phyloP scores from a whole-genome alignment of 1,284 basidiomycete genomes.

The Melampsora americana region DNA sequence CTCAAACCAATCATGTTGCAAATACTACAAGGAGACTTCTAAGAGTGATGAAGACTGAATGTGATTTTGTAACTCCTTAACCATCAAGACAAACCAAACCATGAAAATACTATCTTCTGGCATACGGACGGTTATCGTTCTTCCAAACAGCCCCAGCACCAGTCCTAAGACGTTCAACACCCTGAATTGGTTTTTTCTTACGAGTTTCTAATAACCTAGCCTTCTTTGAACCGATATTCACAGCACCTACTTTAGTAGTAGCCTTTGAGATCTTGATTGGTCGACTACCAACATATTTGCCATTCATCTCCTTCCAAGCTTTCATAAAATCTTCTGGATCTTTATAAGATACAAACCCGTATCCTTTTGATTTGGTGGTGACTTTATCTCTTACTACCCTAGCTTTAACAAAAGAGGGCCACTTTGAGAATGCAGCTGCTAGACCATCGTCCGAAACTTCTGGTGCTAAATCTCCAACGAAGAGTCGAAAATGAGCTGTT shows the following conservation, averaged over 20 bases:
- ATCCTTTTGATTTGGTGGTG: slow-evolving; percentile 72
- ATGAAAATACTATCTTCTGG: slow-evolving; percentile 24
- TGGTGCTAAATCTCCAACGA: slow-evolving; percentile 96
- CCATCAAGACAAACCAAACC: no score
- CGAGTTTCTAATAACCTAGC: slow-evolving; percentile 55
- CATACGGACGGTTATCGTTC: slow-evolving; percentile 44
- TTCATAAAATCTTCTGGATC: slow-evolving; percentile 97
- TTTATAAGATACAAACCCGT: slow-evolving; percentile 94
- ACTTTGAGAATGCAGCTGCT: slow-evolving; percentile 81
- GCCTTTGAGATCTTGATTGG: slow-evolving; percentile 88
- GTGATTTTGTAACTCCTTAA: no score
- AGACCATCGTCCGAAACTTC: slow-evolving; percentile 95
- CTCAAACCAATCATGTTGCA: no score
- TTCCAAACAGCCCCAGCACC: slow-evolving; percentile 45
- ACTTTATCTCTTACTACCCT: slow-evolving; percentile 88
- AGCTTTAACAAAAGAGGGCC: slow-evolving; percentile 86
- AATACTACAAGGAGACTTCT: no score
- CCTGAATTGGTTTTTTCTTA: slow-evolving; percentile 44
- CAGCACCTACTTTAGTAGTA: slow-evolving; percentile 73
- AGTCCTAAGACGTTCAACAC: slow-evolving; percentile 42
- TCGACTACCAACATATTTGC: slow-evolving; percentile 93
- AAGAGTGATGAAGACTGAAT: no score
- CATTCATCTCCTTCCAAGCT: slow-evolving; percentile 99
- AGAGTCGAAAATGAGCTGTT: slow-evolving; percentile 91
- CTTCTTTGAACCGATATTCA: slow-evolving; percentile 87